Conservation (phyloP, 2,329 filamentous ascomycete species). For the Berkeleyomyces rouxiae region DNA sequence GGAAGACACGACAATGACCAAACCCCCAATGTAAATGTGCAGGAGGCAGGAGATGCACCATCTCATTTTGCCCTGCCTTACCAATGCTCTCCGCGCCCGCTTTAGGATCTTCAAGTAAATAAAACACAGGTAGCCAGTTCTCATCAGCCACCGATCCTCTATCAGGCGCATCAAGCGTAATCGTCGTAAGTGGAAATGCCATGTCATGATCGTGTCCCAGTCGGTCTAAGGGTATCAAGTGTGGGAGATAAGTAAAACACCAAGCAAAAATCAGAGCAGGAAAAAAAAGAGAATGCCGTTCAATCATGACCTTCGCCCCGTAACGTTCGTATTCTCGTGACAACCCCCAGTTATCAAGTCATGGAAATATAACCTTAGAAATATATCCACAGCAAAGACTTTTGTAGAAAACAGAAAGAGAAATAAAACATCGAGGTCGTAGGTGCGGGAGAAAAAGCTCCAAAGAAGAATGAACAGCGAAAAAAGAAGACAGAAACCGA, state of each 20-base stretch:
- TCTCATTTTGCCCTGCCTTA: slow-evolving; percentile 8
- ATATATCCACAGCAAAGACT: neutral
- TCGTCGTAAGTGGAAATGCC: slow-evolving; percentile 14
- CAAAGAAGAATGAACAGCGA: slow-evolving; percentile 8
- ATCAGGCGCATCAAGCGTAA: slow-evolving; percentile 14
- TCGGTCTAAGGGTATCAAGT: slow-evolving; percentile 19
- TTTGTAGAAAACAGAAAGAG: slow-evolving; percentile 7
- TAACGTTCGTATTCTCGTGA: slow-evolving; percentile 19
- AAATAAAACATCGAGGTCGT: slow-evolving; percentile 8
- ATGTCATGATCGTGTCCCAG: slow-evolving; percentile 16
- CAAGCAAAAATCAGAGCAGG: slow-evolving; percentile 15
- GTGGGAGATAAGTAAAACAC: slow-evolving; percentile 13
- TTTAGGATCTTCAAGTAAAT: slow-evolving; percentile 13
- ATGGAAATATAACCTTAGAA: neutral
- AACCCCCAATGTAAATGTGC: slow-evolving; percentile 13
- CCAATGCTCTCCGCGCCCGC: slow-evolving; percentile 14
- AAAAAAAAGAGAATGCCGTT: slow-evolving; percentile 17
- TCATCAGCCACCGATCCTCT: slow-evolving; percentile 12
- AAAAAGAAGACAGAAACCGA: slow-evolving; percentile 12
- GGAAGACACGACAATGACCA: slow-evolving; percentile 19
- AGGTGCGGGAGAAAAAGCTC: neutral
- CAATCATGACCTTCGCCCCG: slow-evolving; percentile 14
- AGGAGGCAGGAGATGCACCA: slow-evolving; percentile 2
- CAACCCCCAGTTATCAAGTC: slow-evolving; percentile 16
- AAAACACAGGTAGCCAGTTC: slow-evolving; percentile 8